A percentile compares a stretch with the other conserved stretches of the same genome.
These are phyloP conservation scores for Lodderomyces beijingensis DNA, from an alignment of 1,139 yeast species.

Conservation along the genomic window DNA sequence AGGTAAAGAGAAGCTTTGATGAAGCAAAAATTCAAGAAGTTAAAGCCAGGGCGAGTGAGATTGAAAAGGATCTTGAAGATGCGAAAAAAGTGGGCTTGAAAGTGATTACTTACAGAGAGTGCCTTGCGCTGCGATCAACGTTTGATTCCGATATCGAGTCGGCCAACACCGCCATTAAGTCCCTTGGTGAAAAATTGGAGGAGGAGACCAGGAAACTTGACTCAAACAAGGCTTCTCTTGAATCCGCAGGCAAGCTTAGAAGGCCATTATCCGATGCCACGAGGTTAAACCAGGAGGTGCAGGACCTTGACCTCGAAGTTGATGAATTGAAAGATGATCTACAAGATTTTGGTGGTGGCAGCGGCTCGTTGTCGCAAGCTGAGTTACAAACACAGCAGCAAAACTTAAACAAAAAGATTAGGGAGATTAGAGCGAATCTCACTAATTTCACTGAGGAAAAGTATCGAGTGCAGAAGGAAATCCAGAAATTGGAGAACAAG, in stretches of 20 bases:
- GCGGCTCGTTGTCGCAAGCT: conserved; percentile 29
- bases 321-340: conserved; percentile 35
- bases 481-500: conserved; percentile 45
- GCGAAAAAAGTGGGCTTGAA: conserved; percentile 26
- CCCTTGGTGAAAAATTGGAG: conserved; percentile 15
- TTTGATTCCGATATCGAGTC: conserved; percentile 10
- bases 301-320: conserved; percentile 28
- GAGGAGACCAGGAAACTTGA: conserved; percentile 9
- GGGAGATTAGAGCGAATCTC: conserved; percentile 41
- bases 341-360: conserved; percentile 29
- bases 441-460: conserved; percentile 43
- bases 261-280: conserved; percentile 34
- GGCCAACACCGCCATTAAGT: conserved; percentile 11
- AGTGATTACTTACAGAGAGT: conserved; percentile 24
- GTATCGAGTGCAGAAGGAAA: conserved; percentile 45
- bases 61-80: conserved; percentile 26
- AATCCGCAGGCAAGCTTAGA: conserved; percentile 12
- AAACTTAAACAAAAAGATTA: conserved; percentile 38
- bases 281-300: conserved; percentile 34
- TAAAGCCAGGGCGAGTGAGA: conserved; percentile 27
- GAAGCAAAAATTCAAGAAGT: conserved; percentile 35
- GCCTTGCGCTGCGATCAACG: conserved; percentile 9
- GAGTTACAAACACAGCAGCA: conserved; percentile 53
- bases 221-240: conserved; percentile 6
- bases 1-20: conserved; percentile 32